phyloP scores from a whole-genome alignment of 345 rosid species.

The Trapa incisa region DNA sequence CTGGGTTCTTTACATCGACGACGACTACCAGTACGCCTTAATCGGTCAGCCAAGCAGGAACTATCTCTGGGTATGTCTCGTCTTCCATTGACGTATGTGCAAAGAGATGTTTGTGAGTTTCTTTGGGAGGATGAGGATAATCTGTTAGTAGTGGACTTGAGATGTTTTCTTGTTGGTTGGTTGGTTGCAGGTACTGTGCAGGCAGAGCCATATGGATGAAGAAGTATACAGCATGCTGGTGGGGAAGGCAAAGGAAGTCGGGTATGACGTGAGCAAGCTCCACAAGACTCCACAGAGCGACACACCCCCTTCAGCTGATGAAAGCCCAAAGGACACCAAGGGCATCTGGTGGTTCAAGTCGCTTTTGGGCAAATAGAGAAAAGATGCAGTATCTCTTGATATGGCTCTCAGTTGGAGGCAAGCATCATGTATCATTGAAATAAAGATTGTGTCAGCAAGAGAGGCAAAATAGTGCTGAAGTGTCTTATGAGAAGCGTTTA shows the following conservation, averaged over 20 bases:
- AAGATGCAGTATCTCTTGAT: background rate
- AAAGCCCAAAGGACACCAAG: constrained; percentile 45
- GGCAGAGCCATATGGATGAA: constrained; percentile 46
- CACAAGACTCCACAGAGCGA: constrained; percentile 65
- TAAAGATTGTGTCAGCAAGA: background rate
- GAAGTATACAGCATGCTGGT: constrained; percentile 45
- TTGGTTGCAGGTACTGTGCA: constrained; percentile 48
- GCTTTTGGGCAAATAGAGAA: constrained; percentile 38
- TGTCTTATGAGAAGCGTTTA: background rate
- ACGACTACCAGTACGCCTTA: constrained; percentile 50
- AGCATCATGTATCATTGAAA: background rate
- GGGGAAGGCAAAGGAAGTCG: constrained; percentile 45
- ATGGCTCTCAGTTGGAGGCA: background rate
- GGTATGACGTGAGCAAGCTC: constrained; percentile 65
- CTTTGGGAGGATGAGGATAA: no score
- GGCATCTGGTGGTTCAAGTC: constrained; percentile 91
- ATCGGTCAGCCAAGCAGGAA: constrained; percentile 65
- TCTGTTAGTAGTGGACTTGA: no score
- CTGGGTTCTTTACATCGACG: constrained; percentile 69
- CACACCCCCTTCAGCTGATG: constrained; percentile 36
- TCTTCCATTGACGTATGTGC: no score
- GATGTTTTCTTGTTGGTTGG: background rate
- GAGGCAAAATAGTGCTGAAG: background rate
- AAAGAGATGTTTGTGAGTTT: no score
- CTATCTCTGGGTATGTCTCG: constrained; percentile 58